Conservation (phyloP, 441 rosid species). For the Macaranga tanarius region DNA sequence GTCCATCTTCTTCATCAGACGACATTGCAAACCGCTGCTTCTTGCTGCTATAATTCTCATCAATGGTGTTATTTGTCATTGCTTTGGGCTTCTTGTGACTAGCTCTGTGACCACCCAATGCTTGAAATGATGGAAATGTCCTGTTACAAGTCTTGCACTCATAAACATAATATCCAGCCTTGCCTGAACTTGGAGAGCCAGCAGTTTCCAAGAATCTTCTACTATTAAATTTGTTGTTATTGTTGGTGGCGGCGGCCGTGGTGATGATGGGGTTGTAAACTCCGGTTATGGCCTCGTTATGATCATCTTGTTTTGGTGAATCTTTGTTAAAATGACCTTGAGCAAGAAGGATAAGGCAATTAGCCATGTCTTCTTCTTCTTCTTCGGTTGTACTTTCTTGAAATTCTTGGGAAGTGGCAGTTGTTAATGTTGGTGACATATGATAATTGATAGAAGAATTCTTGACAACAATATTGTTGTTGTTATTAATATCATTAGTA, state of each 20-base stretch:
- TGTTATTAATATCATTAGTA: not conserved
- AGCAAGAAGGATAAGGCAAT: slow-evolving; percentile 82
- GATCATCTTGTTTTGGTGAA: slow-evolving; percentile 16
- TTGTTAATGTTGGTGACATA: slow-evolving; percentile 22
- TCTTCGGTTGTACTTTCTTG: slow-evolving; percentile 49
- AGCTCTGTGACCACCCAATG: slow-evolving; percentile 93
- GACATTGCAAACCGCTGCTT: slow-evolving; percentile 18
- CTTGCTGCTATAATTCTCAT: slow-evolving; percentile 20
- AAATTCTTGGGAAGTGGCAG: slow-evolving; percentile 38
- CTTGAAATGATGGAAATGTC: slow-evolving; percentile 88
- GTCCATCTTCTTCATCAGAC: slow-evolving; percentile 51
- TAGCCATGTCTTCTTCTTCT: slow-evolving; percentile 93
- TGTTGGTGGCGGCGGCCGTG: not conserved
- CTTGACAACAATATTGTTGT: not conserved
- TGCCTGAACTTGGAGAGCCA: slow-evolving; percentile 40
- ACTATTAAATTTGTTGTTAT: slow-evolving; percentile 46
- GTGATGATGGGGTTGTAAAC: not conserved
- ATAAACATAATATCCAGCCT: slow-evolving; percentile 72
- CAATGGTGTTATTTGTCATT: slow-evolving; percentile 17
- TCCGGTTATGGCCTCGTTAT: not conserved
- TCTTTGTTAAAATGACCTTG: slow-evolving; percentile 48
- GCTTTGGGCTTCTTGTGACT: slow-evolving; percentile 86
- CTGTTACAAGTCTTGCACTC: slow-evolving; percentile 89
- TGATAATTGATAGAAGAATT: not conserved
- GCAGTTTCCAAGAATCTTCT: slow-evolving; percentile 64